Conservation (phyloP, 345 rosid species). For the Tarenaya hassleriana region DNA sequence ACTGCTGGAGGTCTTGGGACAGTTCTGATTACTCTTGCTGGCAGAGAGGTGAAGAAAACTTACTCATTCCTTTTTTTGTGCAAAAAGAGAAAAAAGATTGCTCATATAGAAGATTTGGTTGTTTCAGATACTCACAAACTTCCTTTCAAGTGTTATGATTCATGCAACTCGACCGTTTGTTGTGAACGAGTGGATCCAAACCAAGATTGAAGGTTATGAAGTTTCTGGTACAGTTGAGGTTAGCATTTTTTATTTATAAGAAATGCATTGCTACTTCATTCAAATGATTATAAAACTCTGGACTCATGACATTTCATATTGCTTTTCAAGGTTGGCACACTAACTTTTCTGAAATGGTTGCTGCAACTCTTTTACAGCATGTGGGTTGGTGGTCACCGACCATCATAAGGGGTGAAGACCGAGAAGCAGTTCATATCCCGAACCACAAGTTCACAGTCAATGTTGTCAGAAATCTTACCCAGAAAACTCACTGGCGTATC, state of each 20-base stretch:
- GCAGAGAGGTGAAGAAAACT: constrained; percentile 69
- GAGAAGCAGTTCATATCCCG: constrained; percentile 88
- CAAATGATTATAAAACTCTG: no score
- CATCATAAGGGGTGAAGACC: constrained; percentile 76
- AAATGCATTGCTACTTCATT: no score
- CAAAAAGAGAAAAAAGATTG: constrained; percentile 2
- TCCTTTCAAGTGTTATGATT: constrained; percentile 89
- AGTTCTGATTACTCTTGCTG: no score
- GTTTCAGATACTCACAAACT: constrained; percentile 87
- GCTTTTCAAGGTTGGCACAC: no score
- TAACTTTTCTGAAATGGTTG: no score
- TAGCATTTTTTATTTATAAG: no score
- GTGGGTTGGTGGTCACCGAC: constrained; percentile 96
- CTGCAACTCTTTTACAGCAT: constrained; percentile 47
- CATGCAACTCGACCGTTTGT: constrained; percentile 92
- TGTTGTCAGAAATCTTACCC: constrained; percentile 80
- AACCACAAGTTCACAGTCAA: constrained; percentile 74
- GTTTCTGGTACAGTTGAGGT: constrained; percentile 99
- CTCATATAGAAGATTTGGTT: constrained; percentile 21
- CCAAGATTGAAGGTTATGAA: constrained; percentile 94
- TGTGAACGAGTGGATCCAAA: constrained; percentile 94
- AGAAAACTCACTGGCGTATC: constrained; percentile 87
- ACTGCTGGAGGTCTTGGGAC: no score
- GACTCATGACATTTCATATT: no score
- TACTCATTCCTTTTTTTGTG: no score